Percentiles rank a stretch among this genome's conserved stretches.
Conservation (phyloP, 371 early-diverging fungal genomes). For the Apophysomyces ossiformis region DNA sequence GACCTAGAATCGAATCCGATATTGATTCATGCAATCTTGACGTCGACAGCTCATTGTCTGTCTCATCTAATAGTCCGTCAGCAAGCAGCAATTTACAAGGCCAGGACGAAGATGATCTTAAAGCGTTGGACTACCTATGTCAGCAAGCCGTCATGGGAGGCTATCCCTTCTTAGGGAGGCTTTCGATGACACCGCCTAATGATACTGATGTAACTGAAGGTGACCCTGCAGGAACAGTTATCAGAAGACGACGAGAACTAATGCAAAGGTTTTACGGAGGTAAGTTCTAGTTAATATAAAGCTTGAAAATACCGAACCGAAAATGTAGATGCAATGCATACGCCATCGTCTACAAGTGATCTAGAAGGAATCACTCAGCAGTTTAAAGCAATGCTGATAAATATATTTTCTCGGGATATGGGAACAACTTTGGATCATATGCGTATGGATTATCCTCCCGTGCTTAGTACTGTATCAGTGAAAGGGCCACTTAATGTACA, state of each 20-base stretch:
- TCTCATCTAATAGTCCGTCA: conserved; percentile 14
- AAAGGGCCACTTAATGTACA: conserved; percentile 54
- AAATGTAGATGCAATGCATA: conserved; percentile 9
- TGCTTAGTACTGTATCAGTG: conserved; percentile 43
- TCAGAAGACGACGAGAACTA: conserved; percentile 53
- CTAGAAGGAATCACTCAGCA: conserved; percentile 34
- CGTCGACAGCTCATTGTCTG: conserved; percentile 6
- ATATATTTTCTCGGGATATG: conserved; percentile 47
- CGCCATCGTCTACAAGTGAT: conserved; percentile 20
- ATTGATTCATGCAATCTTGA: not conserved
- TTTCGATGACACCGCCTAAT: conserved; percentile 33
- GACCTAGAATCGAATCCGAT: not conserved
- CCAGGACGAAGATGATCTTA: conserved; percentile 22
- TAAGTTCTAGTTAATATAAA: conserved; percentile 16
- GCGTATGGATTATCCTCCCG: conserved; percentile 29
- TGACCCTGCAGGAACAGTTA: conserved; percentile 49
- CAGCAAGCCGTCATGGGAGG: conserved; percentile 59
- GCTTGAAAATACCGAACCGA: not conserved
- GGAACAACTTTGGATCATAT: conserved; percentile 17
- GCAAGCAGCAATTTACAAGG: conserved; percentile 1
- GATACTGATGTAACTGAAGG: conserved; percentile 48
- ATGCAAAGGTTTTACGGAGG: conserved; percentile 52
- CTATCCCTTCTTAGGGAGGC: conserved; percentile 55
- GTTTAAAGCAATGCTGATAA: conserved; percentile 48
- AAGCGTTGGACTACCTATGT: conserved; percentile 43